A percentile compares a stretch with the other conserved stretches of the same genome.
Evolutionary conservation across 306 rosid genomes (phyloP).

Genomic region (Cucurbita moschata): DNA sequence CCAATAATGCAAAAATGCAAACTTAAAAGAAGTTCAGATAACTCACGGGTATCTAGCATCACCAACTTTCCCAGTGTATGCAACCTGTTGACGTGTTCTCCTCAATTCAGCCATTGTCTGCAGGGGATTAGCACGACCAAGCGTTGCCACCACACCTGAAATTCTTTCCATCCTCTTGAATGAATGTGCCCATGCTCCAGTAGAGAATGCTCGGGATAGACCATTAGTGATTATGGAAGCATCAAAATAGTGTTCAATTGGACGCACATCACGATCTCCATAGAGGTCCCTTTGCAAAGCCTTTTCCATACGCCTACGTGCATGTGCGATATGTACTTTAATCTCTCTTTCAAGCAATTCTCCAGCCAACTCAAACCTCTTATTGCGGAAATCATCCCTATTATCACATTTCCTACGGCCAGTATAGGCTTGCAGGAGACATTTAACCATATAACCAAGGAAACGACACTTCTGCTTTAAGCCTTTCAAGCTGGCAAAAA

Average conservation of each 20-base stretch:
- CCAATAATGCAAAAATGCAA: not conserved
- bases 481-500: constrained; percentile 52
- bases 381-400: constrained; percentile 79
- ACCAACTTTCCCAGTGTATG: constrained; percentile 88
- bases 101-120: constrained; percentile 83
- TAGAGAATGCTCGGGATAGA: constrained; percentile 88
- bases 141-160: constrained; percentile 74
- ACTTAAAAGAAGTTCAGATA: constrained; percentile 1
- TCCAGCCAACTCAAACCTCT: constrained; percentile 80
- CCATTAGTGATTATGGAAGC: constrained; percentile 90
- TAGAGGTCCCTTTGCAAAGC: constrained; percentile 84
- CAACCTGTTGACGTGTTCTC: constrained; percentile 90
- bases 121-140: constrained; percentile 85
- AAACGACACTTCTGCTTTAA: constrained; percentile 55
- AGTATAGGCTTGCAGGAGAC: constrained; percentile 55
- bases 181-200: constrained; percentile 96
- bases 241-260: constrained; percentile 71
- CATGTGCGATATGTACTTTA: constrained; percentile 67
- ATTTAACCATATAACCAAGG: constrained; percentile 89
- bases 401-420: constrained; percentile 70
- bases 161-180: constrained; percentile 77
- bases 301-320: constrained; percentile 65
- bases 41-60: constrained; percentile 99
- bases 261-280: constrained; percentile 52
- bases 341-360: constrained; percentile 86